Base-by-base conservation (phyloP, 192 early-diverging fungal species). In the Spizellomyces sp. region DNA sequence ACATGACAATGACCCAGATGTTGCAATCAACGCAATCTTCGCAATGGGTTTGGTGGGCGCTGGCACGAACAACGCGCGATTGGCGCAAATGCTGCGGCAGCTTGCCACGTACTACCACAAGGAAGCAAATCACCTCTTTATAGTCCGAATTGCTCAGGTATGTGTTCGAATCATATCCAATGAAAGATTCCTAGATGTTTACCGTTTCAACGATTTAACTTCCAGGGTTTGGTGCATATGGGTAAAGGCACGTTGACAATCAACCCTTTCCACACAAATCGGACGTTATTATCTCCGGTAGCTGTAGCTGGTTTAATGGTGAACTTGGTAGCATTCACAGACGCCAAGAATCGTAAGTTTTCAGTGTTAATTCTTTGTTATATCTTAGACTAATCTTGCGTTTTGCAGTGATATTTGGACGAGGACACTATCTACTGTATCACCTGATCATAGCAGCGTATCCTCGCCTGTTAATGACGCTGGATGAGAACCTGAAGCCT, bases 41-140 rank as follows among this genome's bases (percentile, higher is more conserved):
- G 96, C 96, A 27, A 97, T 99, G 96, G 98, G 98, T 64, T 79
- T 98, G 61, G 93, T 99, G 17, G 98, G 98, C 21, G 96, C 96
- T 5, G 98, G 98, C 57, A 98, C 98, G 15, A 99, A 99, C 87
- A 98, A 99, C 78, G 98, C 98, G 10, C 90, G 98, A 43, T 82
- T 99, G 46, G 96, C 94, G 50, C 98, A 99, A 83, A 95, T 98
- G 88, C 80, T 99, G 67, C 86, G 98, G 62, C 96, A 98, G 77
- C 83, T 99, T 36, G 96, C 96, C 9, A 88, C 92, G 17, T 99
- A 94, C 86, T 98, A 99, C 80, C 88, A 95, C 81, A 97, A 97
- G 80, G 96, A 98, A 68, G 84, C 95, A 36, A 89, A 90, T 69
- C 86, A 86, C 72, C 82, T 95, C 66, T 95, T 95, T 69, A 81